Base-by-base conservation (phyloP, 2,329 filamentous ascomycete species). In the Elsinoe perseae region DNA sequence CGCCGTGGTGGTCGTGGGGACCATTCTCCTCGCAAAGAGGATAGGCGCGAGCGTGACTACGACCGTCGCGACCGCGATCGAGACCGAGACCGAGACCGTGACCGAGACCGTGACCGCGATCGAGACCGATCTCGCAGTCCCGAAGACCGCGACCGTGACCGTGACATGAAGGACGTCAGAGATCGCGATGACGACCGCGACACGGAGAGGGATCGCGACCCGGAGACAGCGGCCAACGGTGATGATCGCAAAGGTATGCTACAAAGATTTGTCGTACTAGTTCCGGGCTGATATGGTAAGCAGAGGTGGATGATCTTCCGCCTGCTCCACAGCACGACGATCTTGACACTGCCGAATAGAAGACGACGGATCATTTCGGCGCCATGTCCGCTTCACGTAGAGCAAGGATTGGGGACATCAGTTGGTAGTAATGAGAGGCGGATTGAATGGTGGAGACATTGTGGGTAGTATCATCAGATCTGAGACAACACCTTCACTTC, bases 321-420 rank as follows among this genome's bases (percentile, higher is more conserved):
- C 86, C 88, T 66, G 86, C 88, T 61, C 85, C 88, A 61, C 85
- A 84, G 65, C 89, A 95, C 68, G 93, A 98, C 71, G 93, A 98
- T 69, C 82, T 97, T 69, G 93, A 98, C 72, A 91, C 93, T 68
- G 92, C 91, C 67, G 93, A 97, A 75, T 84, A 78, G 71, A 68
- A 18, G 38, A 42, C 44, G 48, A 38, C 28, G 23, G 27, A 32
- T 25, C 48, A 52, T 10, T 52, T 52, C 48, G 48, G 20, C 16
- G 20, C 18, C 16, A 52, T 52, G 48, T 52, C 48, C 48, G 48
- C 28, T n/a, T 52, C 48, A 32, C 48, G 48, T 52, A 52, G 48
- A 23, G 48, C 48, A 16, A 52, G 48, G 18, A 36, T 52, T 14
- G 10, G 18, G 48, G 48, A 16, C 30, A 52, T 52, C 12, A 52